Evolutionary conservation across 768 basidiomycete species (phyloP), one percentile per base, ranked within the genome.

Genomic region (Galerina sulciceps): DNA sequence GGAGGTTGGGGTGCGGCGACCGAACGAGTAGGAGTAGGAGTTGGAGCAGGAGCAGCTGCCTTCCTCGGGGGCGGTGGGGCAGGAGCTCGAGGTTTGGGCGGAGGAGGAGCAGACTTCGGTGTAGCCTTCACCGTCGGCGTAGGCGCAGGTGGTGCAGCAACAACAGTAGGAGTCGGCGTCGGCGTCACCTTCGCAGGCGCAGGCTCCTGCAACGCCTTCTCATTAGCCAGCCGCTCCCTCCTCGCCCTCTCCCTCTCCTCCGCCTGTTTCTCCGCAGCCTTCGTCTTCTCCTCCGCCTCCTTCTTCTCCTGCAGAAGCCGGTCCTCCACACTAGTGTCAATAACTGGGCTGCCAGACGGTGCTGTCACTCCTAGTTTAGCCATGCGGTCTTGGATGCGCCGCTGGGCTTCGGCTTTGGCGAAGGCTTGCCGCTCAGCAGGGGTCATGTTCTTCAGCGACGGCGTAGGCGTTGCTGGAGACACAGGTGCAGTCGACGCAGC

Each of bases 261-360:
- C 2, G 90, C 89, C 65, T 91, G 87, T 61, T 81, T 82, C 71
- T 97, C 95, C 0, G 94, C 95, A 47, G 81, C 76, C 55, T 79
- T 82, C 0, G 84, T 85, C 71, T 91, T 93, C 70, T 93, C 91
- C 62, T 94, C 95, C 0, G 96, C 96, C 69, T 97, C 96, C 69
- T 84, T 87, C 79, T 90, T 91, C 68, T 99, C 96, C 65, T 87
- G 81, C 37, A 85, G 87, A 5, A 99, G 81, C 10, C 96, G 79
- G 63, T 95, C 91, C 69, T 94, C 91, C 2, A 97, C 93, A 52
- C 80, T 83, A 6, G 84, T 88, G 71, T 97, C 96, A 10, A 95
- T 78, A 11, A 79, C 73, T 1, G 68, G 63, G 6, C 85, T 71
- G 26, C 83, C 73, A 13, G 81, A 64, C 0, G 79, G 74, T 1